Evolutionary conservation across 2,329 filamentous ascomycete species (phyloP).

Genomic region (Hymenoscyphus scutula): DNA sequence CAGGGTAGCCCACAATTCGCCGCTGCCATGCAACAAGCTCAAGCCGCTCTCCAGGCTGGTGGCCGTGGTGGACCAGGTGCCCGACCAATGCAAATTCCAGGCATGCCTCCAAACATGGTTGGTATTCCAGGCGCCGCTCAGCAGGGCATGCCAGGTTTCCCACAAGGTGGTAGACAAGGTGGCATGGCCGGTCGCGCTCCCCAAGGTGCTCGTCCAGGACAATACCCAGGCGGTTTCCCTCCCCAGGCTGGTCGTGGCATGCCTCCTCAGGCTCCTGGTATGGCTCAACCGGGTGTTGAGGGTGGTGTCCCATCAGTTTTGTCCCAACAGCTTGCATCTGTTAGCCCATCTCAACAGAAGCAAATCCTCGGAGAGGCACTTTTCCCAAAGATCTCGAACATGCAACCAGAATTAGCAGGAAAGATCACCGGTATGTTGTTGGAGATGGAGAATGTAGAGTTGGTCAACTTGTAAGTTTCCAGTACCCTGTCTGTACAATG

Average conservation of each 20-base stretch:
- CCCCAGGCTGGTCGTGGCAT: slow-evolving; percentile 39
- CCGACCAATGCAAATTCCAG: slow-evolving; percentile 65
- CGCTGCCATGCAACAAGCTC: slow-evolving; percentile 77
- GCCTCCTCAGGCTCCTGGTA: slow-evolving; percentile 33
- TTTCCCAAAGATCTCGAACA: slow-evolving; percentile 95
- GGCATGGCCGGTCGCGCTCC: slow-evolving; percentile 39
- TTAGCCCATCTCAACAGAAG: slow-evolving; percentile 79
- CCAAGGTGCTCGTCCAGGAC: slow-evolving; percentile 38
- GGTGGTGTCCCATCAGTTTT: slow-evolving; percentile 40
- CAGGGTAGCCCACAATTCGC: slow-evolving; percentile 77
- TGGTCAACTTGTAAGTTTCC: slow-evolving; percentile 85
- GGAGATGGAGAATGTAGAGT: slow-evolving; percentile 97
- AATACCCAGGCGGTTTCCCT: slow-evolving; percentile 38
- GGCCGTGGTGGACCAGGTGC: slow-evolving; percentile 41
- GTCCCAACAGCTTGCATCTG: slow-evolving; percentile 56
- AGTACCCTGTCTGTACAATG: neutral
- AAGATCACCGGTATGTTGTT: slow-evolving; percentile 99
- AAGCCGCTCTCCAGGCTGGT: slow-evolving; percentile 55
- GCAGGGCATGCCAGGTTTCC: slow-evolving; percentile 54
- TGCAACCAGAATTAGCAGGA: slow-evolving; percentile 93
- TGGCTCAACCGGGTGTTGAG: slow-evolving; percentile 37
- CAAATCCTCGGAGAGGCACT: slow-evolving; percentile 97
- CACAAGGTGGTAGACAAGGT: slow-evolving; percentile 50
- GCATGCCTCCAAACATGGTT: slow-evolving; percentile 71
- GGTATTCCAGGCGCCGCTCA: slow-evolving; percentile 48